Conservation (phyloP, 2,329 filamentous ascomycete species). For the Xylaria multiplex region DNA sequence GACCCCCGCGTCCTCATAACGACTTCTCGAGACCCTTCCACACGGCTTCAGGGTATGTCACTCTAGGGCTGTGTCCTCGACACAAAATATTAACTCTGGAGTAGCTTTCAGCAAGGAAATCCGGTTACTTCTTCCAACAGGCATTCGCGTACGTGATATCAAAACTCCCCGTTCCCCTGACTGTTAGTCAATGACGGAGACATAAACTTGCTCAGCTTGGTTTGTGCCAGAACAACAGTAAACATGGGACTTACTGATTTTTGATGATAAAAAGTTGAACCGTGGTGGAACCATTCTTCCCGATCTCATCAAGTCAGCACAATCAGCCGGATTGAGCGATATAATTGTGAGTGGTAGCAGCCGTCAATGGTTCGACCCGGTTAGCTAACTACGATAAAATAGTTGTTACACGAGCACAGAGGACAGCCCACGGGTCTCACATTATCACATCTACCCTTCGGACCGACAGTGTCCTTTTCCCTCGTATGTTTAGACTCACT, state of each 20-base stretch:
- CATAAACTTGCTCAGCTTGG: not conserved
- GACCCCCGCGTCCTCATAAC: constrained; percentile 91
- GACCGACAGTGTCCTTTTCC: constrained; percentile 84
- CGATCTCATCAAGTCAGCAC: constrained; percentile 84
- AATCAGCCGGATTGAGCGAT: constrained; percentile 82
- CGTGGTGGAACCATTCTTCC: constrained; percentile 89
- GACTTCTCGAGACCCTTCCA: constrained; percentile 87
- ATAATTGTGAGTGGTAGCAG: constrained; percentile 61
- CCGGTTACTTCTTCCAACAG: constrained; percentile 79
- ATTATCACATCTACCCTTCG: constrained; percentile 80
- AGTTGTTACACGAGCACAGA: constrained; percentile 74
- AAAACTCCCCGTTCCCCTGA: not conserved
- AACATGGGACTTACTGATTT: not conserved
- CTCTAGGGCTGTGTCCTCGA: not conserved
- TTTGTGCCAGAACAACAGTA: not conserved
- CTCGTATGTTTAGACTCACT: constrained; percentile 57
- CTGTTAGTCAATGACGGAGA: not conserved
- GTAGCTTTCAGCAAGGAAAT: constrained; percentile 86
- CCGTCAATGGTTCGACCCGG: not conserved
- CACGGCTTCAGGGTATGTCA: constrained; percentile 64
- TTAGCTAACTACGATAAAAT: constrained; percentile 8
- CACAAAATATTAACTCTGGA: constrained; percentile 9
- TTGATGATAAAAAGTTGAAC: constrained; percentile 67
- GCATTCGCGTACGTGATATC: constrained; percentile 65
- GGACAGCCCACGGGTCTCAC: constrained; percentile 90